phyloP scores from a whole-genome alignment of 306 rosid genomes.

The Spatholobus suberectus region DNA sequence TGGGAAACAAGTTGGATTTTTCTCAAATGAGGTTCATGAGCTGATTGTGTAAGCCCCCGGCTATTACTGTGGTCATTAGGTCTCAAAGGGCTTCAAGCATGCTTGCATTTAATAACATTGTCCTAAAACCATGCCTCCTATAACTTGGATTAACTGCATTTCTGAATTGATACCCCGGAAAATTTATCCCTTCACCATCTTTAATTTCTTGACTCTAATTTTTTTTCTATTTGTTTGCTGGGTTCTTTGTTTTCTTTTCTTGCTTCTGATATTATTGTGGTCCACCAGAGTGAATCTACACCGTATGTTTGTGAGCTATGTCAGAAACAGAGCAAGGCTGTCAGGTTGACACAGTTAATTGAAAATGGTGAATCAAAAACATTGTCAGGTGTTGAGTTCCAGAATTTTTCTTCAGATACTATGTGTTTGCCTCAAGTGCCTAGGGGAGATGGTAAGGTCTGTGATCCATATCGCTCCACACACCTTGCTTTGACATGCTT shows the following conservation, averaged over 20 bases:
- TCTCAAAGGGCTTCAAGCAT: constrained; percentile 7
- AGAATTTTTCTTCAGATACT: constrained; percentile 44
- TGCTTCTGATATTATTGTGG: constrained; percentile 43
- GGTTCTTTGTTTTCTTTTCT: constrained; percentile 1
- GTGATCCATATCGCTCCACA: constrained; percentile 46
- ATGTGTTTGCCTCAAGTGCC: constrained; percentile 48
- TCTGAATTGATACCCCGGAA: constrained; percentile 14
- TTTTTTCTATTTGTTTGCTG: too few species aligned
- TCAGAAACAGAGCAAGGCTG: constrained; percentile 73
- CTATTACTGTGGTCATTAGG: neutral
- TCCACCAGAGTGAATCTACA: constrained; percentile 57
- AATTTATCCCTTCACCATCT: constrained; percentile 10
- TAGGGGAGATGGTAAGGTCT: constrained; percentile 79
- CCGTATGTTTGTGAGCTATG: constrained; percentile 78
- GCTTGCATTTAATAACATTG: constrained; percentile 10
- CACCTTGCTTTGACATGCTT: constrained; percentile 2
- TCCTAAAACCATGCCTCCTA: neutral
- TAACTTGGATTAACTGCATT: constrained; percentile 4
- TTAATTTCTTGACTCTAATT: neutral
- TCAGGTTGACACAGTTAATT: constrained; percentile 39
- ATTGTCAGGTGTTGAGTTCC: constrained; percentile 44
- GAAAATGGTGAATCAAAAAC: constrained; percentile 50
- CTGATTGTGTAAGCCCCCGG: neutral
- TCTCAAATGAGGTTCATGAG: neutral
- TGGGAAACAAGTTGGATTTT: neutral